A percentile compares a stretch with the other conserved stretches of the same genome.
These are phyloP conservation scores for Pseudogymnoascus verrucosus DNA, from an alignment of 2,329 filamentous ascomycete species.

Conservation along the genomic window DNA sequence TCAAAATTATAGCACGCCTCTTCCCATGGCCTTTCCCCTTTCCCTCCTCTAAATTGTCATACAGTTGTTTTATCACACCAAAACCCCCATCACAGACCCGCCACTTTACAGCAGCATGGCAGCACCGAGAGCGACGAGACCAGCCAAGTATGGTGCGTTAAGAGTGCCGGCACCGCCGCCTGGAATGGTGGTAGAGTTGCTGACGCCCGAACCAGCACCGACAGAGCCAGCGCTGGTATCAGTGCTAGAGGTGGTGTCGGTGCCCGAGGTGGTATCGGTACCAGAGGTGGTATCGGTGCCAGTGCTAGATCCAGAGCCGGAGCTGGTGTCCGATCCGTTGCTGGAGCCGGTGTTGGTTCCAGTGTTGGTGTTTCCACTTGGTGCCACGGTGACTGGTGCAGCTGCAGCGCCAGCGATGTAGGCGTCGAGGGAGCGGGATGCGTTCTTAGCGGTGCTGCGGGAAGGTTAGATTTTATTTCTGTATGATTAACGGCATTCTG, in stretches of 20 bases:
- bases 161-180: neutral
- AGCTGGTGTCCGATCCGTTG: conserved; percentile 4
- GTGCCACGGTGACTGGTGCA: conserved; percentile 34
- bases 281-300: conserved; percentile 7
- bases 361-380: conserved; percentile 23
- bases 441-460: conserved; percentile 35
- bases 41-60: conserved; percentile 1
- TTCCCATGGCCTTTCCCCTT: neutral
- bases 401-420: conserved; percentile 29
- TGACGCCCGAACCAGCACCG: neutral
- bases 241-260: neutral
- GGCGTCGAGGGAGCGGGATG: conserved; percentile 41
- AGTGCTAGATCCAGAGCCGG: conserved; percentile 11
- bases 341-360: conserved; percentile 12
- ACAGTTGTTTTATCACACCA: neutral
- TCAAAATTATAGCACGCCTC: conserved; percentile 5
- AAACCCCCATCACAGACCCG: neutral
- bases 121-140: neutral
- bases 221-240: neutral
- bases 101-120: neutral
- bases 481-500: conserved; percentile 28
- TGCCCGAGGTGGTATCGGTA: neutral
- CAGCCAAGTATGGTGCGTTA: neutral
- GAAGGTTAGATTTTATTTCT: conserved; percentile 10
- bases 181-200: neutral